Percentiles rank a stretch among this genome's conserved stretches.
Conservation (phyloP, 441 rosid genomes). For the Melastoma candidum region DNA sequence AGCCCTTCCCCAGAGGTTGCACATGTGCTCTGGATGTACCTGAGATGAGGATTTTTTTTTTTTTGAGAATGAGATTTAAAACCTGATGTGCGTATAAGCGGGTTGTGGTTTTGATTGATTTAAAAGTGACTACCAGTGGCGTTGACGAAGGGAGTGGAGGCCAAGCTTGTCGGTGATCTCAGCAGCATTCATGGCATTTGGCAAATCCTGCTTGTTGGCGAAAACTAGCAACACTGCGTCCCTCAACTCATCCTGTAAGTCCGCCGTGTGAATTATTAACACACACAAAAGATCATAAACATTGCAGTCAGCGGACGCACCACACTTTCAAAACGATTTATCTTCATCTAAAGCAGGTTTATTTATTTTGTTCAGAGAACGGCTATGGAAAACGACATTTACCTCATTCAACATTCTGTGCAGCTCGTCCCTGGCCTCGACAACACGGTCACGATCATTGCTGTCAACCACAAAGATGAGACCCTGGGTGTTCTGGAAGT, state of each 20-base stretch:
- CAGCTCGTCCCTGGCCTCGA: constrained; percentile 68
- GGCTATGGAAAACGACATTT: neutral
- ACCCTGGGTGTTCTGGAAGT: constrained; percentile 70
- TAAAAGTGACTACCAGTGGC: constrained; percentile 29
- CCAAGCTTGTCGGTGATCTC: constrained; percentile 44
- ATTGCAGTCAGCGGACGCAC: no score
- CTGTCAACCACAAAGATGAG: constrained; percentile 74
- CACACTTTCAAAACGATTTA: no score
- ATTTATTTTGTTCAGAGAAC: no score
- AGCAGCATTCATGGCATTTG: constrained; percentile 45
- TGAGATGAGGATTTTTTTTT: constrained; percentile 14
- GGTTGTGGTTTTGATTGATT: neutral
- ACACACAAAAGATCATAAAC: no score
- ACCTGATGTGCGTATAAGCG: neutral
- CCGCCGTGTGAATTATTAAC: neutral
- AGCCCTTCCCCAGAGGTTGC: constrained; percentile 96
- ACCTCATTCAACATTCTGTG: constrained; percentile 82
- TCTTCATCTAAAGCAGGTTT: no score
- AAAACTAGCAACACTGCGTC: constrained; percentile 41
- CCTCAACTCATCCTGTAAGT: constrained; percentile 39
- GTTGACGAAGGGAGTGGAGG: constrained; percentile 43
- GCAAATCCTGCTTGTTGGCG: constrained; percentile 46
- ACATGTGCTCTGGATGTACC: constrained; percentile 96
- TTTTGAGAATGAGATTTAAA: neutral
- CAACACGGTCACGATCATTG: constrained; percentile 66